Evolutionary conservation across 148 eudicot species (phyloP), one percentile per base, ranked within the genome.

Genomic region (Rhododendron ovatum): DNA sequence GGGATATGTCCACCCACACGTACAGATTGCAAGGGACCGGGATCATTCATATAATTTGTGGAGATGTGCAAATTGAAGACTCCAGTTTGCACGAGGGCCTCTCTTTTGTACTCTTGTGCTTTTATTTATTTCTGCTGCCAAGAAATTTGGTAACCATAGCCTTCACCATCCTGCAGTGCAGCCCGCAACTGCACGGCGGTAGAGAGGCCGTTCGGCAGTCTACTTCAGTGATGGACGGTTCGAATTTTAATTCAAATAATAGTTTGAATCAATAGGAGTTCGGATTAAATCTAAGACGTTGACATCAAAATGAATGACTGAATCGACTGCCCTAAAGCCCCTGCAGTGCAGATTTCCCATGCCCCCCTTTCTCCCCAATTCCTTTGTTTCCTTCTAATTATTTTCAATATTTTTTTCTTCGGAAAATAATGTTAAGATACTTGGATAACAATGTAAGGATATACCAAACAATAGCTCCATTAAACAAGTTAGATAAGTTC

Each of bases 1-100:
- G 77, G 28, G 82, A 84, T 74, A 55, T 86, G 85, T 75, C 75
- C 57, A 86, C 85, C 88, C 88, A 82, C 88, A 86, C 88, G 88
- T 74, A 86, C 85, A 59, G 57, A 86, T 82, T 71, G 82, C 30
- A n/a, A 39, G 45, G 22, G 47, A 41, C 45, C 18, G 53, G 55
- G 20, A 78, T 73, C 59, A 11, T 28, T 28, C 74, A 41, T 39
- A 82, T 22, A 74, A 86, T 55, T 77, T 86, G 76, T 26, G 43
- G 13, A 39, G 76, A 77, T 61, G 41, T 85, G 45, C 80, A 48
- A 26, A 30, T 28, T 33, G 43, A 71, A 45, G 33, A 45, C 41
- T 65, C 85, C 80, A 50, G 79, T 84, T 73, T 84, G 79, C 85
- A 73, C 85, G 85, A 83, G 85, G 57, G 85, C 57, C 78, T 50